Evolutionary conservation across 805 yeast species (phyloP).

Genomic region (Teunomyces barrocoloradensis): DNA sequence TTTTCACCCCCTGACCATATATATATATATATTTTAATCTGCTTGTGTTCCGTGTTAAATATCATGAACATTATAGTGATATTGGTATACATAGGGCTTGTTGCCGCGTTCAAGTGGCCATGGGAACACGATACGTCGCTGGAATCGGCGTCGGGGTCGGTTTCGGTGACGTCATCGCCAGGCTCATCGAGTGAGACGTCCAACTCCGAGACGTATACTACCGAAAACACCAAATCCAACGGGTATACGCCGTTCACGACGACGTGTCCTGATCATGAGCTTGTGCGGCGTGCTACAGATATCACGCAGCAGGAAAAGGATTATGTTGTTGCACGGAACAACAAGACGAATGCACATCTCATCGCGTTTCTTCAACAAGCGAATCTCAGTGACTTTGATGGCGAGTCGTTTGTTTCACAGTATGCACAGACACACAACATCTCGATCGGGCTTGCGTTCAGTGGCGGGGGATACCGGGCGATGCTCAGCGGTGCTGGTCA

Average conservation of each 20-base stretch:
- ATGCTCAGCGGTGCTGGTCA: slow-evolving; percentile 23
- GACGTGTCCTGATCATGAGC: slow-evolving; percentile 25
- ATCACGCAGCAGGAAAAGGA: slow-evolving; percentile 23
- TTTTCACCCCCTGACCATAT: background rate
- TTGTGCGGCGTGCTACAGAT: slow-evolving; percentile 27
- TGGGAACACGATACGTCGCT: slow-evolving; percentile 14
- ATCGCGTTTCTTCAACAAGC: slow-evolving; percentile 29
- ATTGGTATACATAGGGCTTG: background rate
- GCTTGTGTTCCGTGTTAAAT: background rate
- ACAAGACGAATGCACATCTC: slow-evolving; percentile 27
- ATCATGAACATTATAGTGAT: background rate
- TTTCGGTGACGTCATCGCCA: background rate
- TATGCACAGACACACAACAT: slow-evolving; percentile 22
- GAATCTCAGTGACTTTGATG: slow-evolving; percentile 32
- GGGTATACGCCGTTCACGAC: slow-evolving; percentile 31
- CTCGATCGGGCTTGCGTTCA: slow-evolving; percentile 31
- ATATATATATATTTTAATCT: too few species aligned
- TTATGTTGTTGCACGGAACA: slow-evolving; percentile 25
- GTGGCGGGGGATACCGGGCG: slow-evolving; percentile 37
- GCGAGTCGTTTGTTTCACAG: slow-evolving; percentile 23
- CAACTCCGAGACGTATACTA: slow-evolving; percentile 5
- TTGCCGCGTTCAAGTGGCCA: slow-evolving; percentile 19
- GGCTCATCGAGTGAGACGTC: background rate
- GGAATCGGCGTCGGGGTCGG: background rate
- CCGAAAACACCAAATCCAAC: slow-evolving; percentile 10